A percentile compares a stretch with the other conserved stretches of the same genome.
Conservation (phyloP, 163 green algal genomes). For the Coccomyxa subellipsoidea region DNA sequence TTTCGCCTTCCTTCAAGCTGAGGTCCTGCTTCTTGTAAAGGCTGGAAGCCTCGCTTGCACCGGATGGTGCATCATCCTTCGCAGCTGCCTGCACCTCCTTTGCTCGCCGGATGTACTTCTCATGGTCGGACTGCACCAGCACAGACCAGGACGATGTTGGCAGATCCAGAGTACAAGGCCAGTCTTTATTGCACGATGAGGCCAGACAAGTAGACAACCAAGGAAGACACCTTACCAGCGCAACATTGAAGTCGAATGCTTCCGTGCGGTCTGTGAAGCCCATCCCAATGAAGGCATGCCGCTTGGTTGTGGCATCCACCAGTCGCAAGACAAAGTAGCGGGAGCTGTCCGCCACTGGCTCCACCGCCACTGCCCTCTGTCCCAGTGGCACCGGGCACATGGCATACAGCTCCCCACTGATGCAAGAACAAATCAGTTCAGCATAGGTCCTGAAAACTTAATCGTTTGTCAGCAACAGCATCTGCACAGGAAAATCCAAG, state of each 20-base stretch:
- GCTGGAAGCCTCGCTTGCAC: conserved; percentile 36
- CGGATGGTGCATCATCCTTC: conserved; percentile 8
- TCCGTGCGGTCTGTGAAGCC: conserved; percentile 76
- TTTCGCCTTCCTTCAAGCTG: conserved; percentile 60
- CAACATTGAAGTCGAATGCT: conserved; percentile 91
- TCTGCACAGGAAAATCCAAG: not conserved
- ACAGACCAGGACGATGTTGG: too few species aligned
- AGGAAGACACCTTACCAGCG: too few species aligned
- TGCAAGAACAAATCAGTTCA: not conserved
- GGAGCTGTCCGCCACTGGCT: conserved; percentile 62
- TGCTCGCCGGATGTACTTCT: conserved; percentile 46
- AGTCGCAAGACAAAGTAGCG: conserved; percentile 76
- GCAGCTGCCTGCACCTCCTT: conserved; percentile 16
- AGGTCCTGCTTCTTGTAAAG: conserved; percentile 60
- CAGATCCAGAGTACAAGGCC: too few species aligned
- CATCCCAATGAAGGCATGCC: conserved; percentile 81
- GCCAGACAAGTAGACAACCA: too few species aligned
- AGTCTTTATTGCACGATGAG: too few species aligned
- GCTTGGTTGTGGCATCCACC: conserved; percentile 53
- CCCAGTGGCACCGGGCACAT: conserved; percentile 54
- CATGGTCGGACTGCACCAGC: conserved; percentile 45
- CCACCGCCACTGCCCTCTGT: conserved; percentile 51
- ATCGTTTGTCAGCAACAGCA: not conserved
- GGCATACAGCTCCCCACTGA: conserved; percentile 70
- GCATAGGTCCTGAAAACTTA: not conserved